A percentile compares a stretch with the other conserved stretches of the same genome.
These are phyloP conservation scores for Holtermannia corniformis DNA, from an alignment of 768 basidiomycete species.

Conservation along the genomic window DNA sequence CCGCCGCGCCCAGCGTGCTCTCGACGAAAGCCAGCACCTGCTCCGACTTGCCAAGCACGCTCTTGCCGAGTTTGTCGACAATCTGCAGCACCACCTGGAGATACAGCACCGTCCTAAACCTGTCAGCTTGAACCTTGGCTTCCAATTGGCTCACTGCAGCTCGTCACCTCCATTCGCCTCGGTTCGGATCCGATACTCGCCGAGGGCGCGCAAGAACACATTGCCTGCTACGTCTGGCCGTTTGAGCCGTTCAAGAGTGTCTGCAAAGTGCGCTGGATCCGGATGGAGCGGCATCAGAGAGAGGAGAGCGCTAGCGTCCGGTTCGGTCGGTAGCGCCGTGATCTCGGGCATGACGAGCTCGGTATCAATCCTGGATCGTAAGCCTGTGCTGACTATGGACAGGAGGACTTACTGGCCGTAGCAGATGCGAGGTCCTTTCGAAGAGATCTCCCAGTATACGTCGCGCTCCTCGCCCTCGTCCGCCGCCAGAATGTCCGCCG, in stretches of 20 bases:
- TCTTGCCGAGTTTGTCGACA: constrained; percentile 57
- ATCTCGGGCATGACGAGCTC: constrained; percentile 44
- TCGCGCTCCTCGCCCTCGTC: too few species aligned
- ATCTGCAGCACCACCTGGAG: constrained; percentile 76
- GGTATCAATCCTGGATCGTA: too few species aligned
- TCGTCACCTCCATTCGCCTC: constrained; percentile 17
- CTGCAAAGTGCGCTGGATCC: constrained; percentile 61
- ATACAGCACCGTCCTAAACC: constrained; percentile 52
- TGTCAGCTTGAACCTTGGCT: neutral
- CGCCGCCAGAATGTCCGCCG: constrained; percentile 41
- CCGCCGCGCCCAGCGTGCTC: constrained; percentile 50
- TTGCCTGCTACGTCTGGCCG: constrained; percentile 62
- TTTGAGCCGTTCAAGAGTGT: constrained; percentile 56
- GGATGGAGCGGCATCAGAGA: constrained; percentile 58
- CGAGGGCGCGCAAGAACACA: constrained; percentile 64
- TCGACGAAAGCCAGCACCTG: constrained; percentile 76
- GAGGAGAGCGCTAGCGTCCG: constrained; percentile 46
- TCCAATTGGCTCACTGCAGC: constrained; percentile 37
- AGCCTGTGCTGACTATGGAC: constrained; percentile 47
- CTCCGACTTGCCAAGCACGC: constrained; percentile 55
- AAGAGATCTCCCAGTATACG: too few species aligned
- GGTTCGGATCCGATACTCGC: constrained; percentile 54
- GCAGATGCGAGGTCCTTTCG: constrained; percentile 43
- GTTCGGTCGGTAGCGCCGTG: constrained; percentile 43
- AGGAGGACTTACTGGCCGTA: constrained; percentile 46